phyloP scores from a whole-genome alignment of 352 stramenopile species.

The Pythium oligandrum region DNA sequence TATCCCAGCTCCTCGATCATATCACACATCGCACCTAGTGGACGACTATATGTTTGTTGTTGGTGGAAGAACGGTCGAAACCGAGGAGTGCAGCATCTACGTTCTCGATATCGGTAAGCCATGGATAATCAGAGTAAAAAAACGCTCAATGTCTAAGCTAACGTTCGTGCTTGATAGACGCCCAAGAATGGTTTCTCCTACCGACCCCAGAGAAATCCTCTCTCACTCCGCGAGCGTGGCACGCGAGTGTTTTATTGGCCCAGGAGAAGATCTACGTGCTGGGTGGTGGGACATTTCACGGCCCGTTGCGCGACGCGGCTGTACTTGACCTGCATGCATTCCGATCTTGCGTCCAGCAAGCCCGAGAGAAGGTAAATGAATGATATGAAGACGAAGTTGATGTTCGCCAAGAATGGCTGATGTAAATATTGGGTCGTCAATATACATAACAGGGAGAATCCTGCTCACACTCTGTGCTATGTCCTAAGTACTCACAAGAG shows the following conservation, averaged over 20 bases:
- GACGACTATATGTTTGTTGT: constrained; percentile 53
- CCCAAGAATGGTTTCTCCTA: constrained; percentile 36
- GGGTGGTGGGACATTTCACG: constrained; percentile 55
- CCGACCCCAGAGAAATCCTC: constrained; percentile 24
- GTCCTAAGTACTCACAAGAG: too few species aligned
- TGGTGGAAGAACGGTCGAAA: constrained; percentile 43
- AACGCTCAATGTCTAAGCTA: too few species aligned
- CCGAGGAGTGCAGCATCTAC: constrained; percentile 42
- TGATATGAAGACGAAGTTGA: background rate
- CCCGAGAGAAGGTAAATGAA: background rate
- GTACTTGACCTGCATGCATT: constrained; percentile 41
- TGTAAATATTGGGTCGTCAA: too few species aligned
- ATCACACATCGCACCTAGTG: constrained; percentile 56
- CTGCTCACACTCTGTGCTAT: too few species aligned
- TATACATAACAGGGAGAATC: too few species aligned
- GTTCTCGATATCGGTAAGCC: constrained; percentile 41
- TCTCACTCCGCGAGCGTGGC: constrained; percentile 53
- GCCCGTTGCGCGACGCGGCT: constrained; percentile 49
- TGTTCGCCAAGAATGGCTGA: too few species aligned
- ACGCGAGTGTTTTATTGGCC: constrained; percentile 45
- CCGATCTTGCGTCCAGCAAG: background rate
- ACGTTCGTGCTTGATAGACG: constrained; percentile 6
- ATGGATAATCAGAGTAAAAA: too few species aligned
- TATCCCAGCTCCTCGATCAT: constrained; percentile 46
- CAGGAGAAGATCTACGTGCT: constrained; percentile 40